Base-by-base conservation (phyloP, 805 yeast species). In the Blastobotrys attinorum region DNA sequence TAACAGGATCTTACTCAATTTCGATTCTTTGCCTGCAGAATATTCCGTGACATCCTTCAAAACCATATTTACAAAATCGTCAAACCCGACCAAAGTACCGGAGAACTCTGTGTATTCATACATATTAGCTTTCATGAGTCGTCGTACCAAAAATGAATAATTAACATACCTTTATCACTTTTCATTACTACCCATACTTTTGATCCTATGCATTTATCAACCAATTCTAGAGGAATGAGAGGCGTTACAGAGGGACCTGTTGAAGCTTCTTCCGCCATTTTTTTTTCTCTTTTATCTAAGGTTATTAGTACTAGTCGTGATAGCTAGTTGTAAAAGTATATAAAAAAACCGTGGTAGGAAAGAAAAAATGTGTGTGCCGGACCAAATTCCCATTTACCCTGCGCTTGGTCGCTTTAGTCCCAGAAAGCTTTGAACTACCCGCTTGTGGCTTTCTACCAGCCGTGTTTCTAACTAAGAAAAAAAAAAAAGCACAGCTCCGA, bases 71-170 rank as follows among this genome's bases (percentile, higher is more conserved):
- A 92, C 97, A 56, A 82, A 90, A 63, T 92, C 97, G 61, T 92
- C 98, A 62, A 90, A 90, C 1, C 97, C 97, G 22, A 83, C 76
- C 41, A 92, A 69, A 3, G 79, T 85, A 1, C 98, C 98, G n/a
- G 75, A 73, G 60, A 87, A 92, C 60, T 89, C 97, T 60, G 77
- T 77, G 46, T n/a, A n/a, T n/a, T n/a, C n/a, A n/a, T n/a, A n/a
- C n/a, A n/a, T n/a, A n/a, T n/a, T n/a, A n/a, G n/a, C n/a, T 72
- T 69, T 31, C 37, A 20, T 36, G 16, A 48, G 64, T 68, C 29
- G 11, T 39, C 11, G 21, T n/a, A 35, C 20, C n/a, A 8, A 21
- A 37, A 10, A 4, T 11, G 21, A 4, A 13, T n/a, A n/a, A n/a
- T n/a, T 15, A 59, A 47, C 60, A 4, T 40, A 60, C 64, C 65